Percentiles rank a stretch among this genome's conserved stretches.
Conservation (phyloP, 805 yeast genomes). For the Candida boleticola region DNA sequence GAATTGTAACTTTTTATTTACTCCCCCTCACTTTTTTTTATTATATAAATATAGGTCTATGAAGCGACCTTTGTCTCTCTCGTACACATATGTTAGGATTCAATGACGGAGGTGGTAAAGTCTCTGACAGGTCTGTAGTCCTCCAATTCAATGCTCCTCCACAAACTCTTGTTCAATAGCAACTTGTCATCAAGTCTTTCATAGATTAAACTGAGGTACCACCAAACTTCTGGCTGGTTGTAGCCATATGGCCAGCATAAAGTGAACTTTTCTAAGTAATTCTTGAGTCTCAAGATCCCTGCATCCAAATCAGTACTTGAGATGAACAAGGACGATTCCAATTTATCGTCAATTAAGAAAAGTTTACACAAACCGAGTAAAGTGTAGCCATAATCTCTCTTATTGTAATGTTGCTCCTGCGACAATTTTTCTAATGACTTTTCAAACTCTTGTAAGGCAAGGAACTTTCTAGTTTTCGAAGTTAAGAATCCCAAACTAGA, state of each 20-base stretch:
- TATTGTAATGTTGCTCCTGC: slow-evolving; percentile 22
- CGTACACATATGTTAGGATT: no score
- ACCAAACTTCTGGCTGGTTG: slow-evolving; percentile 62
- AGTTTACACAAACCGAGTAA: slow-evolving; percentile 55
- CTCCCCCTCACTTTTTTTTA: no score
- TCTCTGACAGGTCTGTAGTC: slow-evolving; percentile 56
- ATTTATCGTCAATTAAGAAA: slow-evolving; percentile 41
- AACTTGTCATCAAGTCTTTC: slow-evolving; percentile 54
- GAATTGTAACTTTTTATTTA: no score
- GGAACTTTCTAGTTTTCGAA: slow-evolving; percentile 38
- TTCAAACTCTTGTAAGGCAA: slow-evolving; percentile 66
- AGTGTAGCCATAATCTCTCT: slow-evolving; percentile 45
- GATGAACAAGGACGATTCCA: slow-evolving; percentile 40
- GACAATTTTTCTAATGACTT: slow-evolving; percentile 49
- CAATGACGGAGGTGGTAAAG: slow-evolving; percentile 18
- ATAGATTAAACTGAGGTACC: slow-evolving; percentile 61
- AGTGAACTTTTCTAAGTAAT: slow-evolving; percentile 37
- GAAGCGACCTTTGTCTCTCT: no score
- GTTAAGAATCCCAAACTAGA: slow-evolving; percentile 49
- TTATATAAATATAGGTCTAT: no score
- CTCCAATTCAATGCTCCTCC: slow-evolving; percentile 66
- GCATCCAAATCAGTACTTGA: slow-evolving; percentile 57
- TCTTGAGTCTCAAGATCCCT: slow-evolving; percentile 57
- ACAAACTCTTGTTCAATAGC: slow-evolving; percentile 47
- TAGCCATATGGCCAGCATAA: slow-evolving; percentile 39